These are phyloP conservation scores for Calamus simplicifolius DNA, from an alignment of 176 grass and related monocot genomes.

Conservation along the genomic window DNA sequence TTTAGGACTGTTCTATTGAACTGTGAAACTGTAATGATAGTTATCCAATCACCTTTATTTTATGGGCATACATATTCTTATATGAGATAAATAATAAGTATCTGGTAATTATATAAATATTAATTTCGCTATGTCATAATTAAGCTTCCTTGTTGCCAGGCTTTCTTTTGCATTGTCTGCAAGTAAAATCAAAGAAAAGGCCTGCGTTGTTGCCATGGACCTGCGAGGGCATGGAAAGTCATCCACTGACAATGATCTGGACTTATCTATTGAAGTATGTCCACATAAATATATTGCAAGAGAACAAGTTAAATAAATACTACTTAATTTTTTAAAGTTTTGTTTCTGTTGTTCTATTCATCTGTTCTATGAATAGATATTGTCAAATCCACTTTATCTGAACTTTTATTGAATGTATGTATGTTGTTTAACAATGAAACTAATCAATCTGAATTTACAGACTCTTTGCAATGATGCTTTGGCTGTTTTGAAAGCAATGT, in stretches of 20 bases:
- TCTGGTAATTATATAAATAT: too few relatives aligned
- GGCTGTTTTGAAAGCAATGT: conserved; percentile 53
- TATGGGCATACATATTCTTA: too few relatives aligned
- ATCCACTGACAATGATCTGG: conserved; percentile 61
- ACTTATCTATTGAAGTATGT: conserved; percentile 88
- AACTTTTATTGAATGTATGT: neutral
- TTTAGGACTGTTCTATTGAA: too few relatives aligned
- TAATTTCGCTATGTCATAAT: too few relatives aligned
- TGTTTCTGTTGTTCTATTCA: conserved; percentile 1
- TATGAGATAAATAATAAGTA: too few relatives aligned
- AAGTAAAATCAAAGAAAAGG: conserved; percentile 69
- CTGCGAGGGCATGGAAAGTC: conserved; percentile 87
- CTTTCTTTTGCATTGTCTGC: conserved; percentile 93
- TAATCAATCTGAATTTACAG: conserved; percentile 32
- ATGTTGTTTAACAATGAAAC: neutral
- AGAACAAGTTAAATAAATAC: neutral
- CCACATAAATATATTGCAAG: neutral
- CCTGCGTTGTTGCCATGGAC: conserved; percentile 74
- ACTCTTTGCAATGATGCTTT: conserved; percentile 82
- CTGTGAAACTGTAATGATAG: too few relatives aligned
- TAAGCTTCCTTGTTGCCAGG: conserved; percentile 27
- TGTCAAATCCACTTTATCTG: neutral
- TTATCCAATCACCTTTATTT: too few relatives aligned
- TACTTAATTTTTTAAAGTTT: neutral
- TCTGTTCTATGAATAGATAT: neutral